These are phyloP conservation scores for Claviceps arundinis DNA, from an alignment of 2,329 filamentous ascomycete genomes.

Conservation along the genomic window DNA sequence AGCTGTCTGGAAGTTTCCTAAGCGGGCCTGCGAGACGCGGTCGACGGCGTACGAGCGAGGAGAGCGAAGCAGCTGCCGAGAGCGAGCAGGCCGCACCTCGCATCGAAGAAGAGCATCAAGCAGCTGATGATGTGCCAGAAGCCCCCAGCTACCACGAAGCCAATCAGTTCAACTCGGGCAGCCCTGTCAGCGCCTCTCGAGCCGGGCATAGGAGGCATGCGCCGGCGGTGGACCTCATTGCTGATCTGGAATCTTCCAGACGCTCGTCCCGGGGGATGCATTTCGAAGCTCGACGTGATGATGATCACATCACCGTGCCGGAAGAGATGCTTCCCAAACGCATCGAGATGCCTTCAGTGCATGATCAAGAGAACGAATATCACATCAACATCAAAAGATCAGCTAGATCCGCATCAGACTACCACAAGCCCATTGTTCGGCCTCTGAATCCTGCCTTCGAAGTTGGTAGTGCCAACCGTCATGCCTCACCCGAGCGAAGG, in stretches of 20 bases:
- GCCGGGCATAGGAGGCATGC: constrained; percentile 27
- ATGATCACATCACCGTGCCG: constrained; percentile 9
- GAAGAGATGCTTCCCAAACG: constrained; percentile 18
- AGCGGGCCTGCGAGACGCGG: constrained; percentile 70
- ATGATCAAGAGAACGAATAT: constrained; percentile 78
- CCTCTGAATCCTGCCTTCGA: constrained; percentile 30
- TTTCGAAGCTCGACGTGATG: constrained; percentile 11
- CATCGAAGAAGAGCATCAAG: constrained; percentile 30
- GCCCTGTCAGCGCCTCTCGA: constrained; percentile 38
- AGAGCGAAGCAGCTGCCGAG: constrained; percentile 35
- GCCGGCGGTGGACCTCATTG: constrained; percentile 22
- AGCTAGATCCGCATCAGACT: constrained; percentile 39
- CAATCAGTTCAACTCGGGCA: constrained; percentile 41
- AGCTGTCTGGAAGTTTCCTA: constrained; percentile 62
- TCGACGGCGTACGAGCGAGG: constrained; percentile 53
- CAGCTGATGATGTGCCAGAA: constrained; percentile 23
- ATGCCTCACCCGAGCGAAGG: constrained; percentile 41
- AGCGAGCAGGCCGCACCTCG: constrained; percentile 25
- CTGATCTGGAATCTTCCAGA: constrained; percentile 16
- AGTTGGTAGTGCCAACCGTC: constrained; percentile 22
- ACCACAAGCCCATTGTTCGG: constrained; percentile 42
- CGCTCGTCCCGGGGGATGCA: constrained; percentile 17
- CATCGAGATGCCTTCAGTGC: constrained; percentile 43
- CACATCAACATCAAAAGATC: constrained; percentile 54
- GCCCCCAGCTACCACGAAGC: constrained; percentile 31